Evolutionary conservation across 129 eudicot species (phyloP), one percentile per base, ranked within the genome.

Genomic region (Arctium minus): DNA sequence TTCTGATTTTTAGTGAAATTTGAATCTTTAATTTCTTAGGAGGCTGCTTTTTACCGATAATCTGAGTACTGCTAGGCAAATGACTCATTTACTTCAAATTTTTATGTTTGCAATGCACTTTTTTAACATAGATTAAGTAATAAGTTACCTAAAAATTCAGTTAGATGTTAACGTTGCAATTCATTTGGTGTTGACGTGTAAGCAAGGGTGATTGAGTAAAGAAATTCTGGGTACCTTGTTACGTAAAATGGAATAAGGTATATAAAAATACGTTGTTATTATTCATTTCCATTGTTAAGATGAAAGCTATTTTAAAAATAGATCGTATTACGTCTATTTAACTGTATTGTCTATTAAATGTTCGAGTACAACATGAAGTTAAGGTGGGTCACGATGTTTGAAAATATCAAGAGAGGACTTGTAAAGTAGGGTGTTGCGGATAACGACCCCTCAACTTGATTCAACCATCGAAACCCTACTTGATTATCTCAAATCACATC

Each of bases 331-430:
- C 29, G 68, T 73, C 7, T 22, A 9, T 42, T 27, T 76, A 67
- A 30, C 35, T 50, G 36, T 44, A 79, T 39, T 17, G 69, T 69
- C 46, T 27, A 15, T 81, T 22, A 38, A 53, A 53, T 9, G 73
- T 60, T 72, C 18, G 73, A 38, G 33, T 60, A 13, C 79, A 60
- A 81, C 67, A 30, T 60, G 42, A 64, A 29, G 42, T 74, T 48
- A 37, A 11, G 5, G 36, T 15, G 56, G 80, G 82, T 71, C 77
- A 71, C 10, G 2, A 53, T 76, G 86, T 77, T 81, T 77, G 64
- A 83, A 83, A 83, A 83, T 76, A 71, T 65, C 64, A 17, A 62
- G 60, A 79, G 29, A 80, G 30, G 48, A 15, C 56, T 39, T 82
- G 75, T 46, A 78, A 68, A 69, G 79, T 73, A 60, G 73, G 31